A percentile compares a stretch with the other conserved stretches of the same genome.
phyloP scores from a whole-genome alignment of 306 rosid genomes.

The Lotus japonicus region DNA sequence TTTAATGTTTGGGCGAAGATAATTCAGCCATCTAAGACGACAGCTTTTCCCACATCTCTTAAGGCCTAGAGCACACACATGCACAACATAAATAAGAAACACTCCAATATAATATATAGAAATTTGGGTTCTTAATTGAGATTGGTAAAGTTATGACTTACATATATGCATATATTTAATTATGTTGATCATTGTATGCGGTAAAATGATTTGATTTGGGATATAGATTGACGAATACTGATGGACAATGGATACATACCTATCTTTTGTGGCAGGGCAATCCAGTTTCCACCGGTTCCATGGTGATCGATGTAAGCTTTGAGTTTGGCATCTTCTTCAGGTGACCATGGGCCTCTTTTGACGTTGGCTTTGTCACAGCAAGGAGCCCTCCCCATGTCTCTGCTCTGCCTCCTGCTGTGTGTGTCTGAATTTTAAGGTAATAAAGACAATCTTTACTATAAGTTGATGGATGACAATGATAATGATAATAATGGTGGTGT shows the following conservation, averaged over 20 bases:
- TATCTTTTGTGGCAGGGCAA: slow-evolving; percentile 90
- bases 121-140: not conserved
- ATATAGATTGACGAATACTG: not conserved
- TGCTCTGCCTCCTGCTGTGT: not conserved
- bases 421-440: slow-evolving; percentile 20
- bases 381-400: slow-evolving; percentile 91
- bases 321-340: slow-evolving; percentile 96
- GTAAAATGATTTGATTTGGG: not conserved
- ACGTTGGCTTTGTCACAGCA: slow-evolving; percentile 99
- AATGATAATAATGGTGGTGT: slow-evolving; percentile 20
- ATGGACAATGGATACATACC: slow-evolving; percentile 31
- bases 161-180: not conserved
- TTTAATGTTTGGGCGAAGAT: slow-evolving; percentile 87
- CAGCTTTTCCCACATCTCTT: slow-evolving; percentile 98
- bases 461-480: slow-evolving; percentile 25
- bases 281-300: slow-evolving; percentile 98
- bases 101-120: not conserved
- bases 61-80: slow-evolving; percentile 41
- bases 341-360: slow-evolving; percentile 98
- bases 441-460: slow-evolving; percentile 17
- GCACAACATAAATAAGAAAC: not conserved
- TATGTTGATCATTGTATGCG: not conserved
- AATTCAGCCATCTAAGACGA: slow-evolving; percentile 92
- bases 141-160: not conserved
- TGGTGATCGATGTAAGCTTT: slow-evolving; percentile 72